phyloP scores from a whole-genome alignment of 2,329 filamentous ascomycete species.

The Didymella keratinophila region DNA sequence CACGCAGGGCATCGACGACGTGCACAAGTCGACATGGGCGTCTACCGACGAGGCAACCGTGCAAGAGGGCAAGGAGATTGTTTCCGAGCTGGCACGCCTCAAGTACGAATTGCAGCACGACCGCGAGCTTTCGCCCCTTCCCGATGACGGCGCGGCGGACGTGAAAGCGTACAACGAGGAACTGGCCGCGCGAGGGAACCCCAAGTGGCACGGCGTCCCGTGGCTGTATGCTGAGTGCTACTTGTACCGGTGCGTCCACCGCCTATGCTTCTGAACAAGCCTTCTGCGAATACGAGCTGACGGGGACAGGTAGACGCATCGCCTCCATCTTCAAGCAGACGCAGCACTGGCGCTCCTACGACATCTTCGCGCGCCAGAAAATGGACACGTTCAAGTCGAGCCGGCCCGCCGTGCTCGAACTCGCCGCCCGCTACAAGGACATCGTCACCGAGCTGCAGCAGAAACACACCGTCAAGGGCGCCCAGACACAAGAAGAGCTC shows the following conservation, averaged over 20 bases:
- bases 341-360: conserved; percentile 86
- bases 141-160: conserved; percentile 79
- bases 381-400: conserved; percentile 92
- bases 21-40: conserved; percentile 75
- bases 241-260: conserved; percentile 72
- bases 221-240: conserved; percentile 97
- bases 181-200: conserved; percentile 73
- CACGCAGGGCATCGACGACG: conserved; percentile 90
- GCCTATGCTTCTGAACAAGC: no score
- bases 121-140: conserved; percentile 75
- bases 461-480: conserved; percentile 55
- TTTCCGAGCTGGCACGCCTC: conserved; percentile 78
- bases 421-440: conserved; percentile 79
- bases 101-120: conserved; percentile 98
- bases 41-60: conserved; percentile 69
- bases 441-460: conserved; percentile 72
- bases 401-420: conserved; percentile 81
- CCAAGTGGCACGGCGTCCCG: conserved; percentile 82
- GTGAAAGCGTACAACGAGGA: conserved; percentile 86
- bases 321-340: conserved; percentile 79
- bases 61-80: conserved; percentile 85
- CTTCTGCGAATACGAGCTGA: conserved; percentile 8
- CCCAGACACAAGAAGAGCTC: conserved; percentile 60
- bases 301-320: conserved; percentile 69
- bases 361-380: conserved; percentile 90